A percentile compares a stretch with the other conserved stretches of the same genome.
These are phyloP conservation scores for Cochlearia excelsa DNA, from an alignment of 345 rosid species.

Conservation along the genomic window DNA sequence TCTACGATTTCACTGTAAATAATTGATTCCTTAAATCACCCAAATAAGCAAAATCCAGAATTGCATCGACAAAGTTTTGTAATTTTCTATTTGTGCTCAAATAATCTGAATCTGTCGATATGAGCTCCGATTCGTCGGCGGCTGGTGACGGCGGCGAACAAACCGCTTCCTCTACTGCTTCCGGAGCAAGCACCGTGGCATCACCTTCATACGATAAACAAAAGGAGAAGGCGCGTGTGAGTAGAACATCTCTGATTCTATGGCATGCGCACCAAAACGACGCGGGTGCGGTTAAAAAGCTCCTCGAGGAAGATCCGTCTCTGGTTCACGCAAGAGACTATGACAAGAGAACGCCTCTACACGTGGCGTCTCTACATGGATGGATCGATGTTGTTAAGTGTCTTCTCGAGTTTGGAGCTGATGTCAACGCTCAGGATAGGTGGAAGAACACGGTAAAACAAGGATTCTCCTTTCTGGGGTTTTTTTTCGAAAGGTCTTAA, in stretches of 20 bases:
- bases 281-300: slow-evolving; percentile 72
- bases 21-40: slow-evolving; percentile 26
- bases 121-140: slow-evolving; percentile 55
- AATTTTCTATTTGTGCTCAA: background rate
- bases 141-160: slow-evolving; percentile 36
- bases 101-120: slow-evolving; percentile 30
- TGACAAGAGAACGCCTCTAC: slow-evolving; percentile 90
- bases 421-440: slow-evolving; percentile 98
- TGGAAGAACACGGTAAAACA: slow-evolving; percentile 92
- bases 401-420: slow-evolving; percentile 82
- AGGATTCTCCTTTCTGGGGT: background rate
- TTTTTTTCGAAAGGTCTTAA: background rate
- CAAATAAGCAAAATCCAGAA: slow-evolving; percentile 14
- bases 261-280: slow-evolving; percentile 99
- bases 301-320: slow-evolving; percentile 83
- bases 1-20: slow-evolving; percentile 15
- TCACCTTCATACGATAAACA: slow-evolving; percentile 55
- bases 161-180: slow-evolving; percentile 22
- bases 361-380: slow-evolving; percentile 95
- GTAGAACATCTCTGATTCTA: slow-evolving; percentile 89
- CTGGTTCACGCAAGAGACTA: slow-evolving; percentile 90
- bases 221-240: slow-evolving; percentile 96
- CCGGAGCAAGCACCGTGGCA: slow-evolving; percentile 32
- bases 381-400: slow-evolving; percentile 90
- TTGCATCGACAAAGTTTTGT: background rate